Evolutionary conservation across 2,329 filamentous ascomycete genomes (phyloP).

Genomic region (Aaosphaeria pasadenensis): DNA sequence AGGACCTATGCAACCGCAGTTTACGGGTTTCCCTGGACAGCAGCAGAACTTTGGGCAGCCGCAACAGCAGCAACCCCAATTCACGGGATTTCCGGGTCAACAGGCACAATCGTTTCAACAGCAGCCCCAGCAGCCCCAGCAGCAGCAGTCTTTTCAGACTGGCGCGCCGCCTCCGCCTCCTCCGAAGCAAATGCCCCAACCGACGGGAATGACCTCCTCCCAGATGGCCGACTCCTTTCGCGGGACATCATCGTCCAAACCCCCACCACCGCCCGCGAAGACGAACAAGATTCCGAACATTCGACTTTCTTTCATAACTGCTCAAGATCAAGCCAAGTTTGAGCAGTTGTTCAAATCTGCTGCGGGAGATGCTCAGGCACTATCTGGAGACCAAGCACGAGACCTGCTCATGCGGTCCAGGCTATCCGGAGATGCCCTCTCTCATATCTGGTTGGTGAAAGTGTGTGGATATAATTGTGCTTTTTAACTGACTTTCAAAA

Average conservation of each 20-base stretch:
- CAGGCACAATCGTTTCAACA: conserved; percentile 46
- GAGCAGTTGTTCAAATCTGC: conserved; percentile 97
- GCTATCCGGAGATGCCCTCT: conserved; percentile 80
- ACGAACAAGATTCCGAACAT: conserved; percentile 87
- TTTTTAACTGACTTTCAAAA: conserved; percentile 36
- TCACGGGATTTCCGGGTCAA: conserved; percentile 49
- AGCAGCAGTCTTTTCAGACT: conserved; percentile 37
- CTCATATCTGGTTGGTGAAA: conserved; percentile 76
- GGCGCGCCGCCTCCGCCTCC: conserved; percentile 46
- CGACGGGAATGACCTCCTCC: conserved; percentile 59
- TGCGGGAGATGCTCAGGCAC: conserved; percentile 76
- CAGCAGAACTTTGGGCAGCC: conserved; percentile 46
- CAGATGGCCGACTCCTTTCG: conserved; percentile 65
- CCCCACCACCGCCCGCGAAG: conserved; percentile 62
- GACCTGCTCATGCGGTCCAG: conserved; percentile 87
- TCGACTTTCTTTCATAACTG: conserved; percentile 91
- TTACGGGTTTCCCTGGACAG: conserved; percentile 48
- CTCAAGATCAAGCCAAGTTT: conserved; percentile 91
- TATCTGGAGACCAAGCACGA: conserved; percentile 88
- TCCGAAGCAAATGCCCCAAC: conserved; percentile 50
- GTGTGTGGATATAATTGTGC: not conserved
- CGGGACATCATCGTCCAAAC: conserved; percentile 33
- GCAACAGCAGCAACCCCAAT: conserved; percentile 44
- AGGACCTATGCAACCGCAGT: conserved; percentile 50
- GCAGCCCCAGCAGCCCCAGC: conserved; percentile 38